Evolutionary conservation across 1,284 basidiomycete species (phyloP).

Genomic region (Tausonia pullulans): DNA sequence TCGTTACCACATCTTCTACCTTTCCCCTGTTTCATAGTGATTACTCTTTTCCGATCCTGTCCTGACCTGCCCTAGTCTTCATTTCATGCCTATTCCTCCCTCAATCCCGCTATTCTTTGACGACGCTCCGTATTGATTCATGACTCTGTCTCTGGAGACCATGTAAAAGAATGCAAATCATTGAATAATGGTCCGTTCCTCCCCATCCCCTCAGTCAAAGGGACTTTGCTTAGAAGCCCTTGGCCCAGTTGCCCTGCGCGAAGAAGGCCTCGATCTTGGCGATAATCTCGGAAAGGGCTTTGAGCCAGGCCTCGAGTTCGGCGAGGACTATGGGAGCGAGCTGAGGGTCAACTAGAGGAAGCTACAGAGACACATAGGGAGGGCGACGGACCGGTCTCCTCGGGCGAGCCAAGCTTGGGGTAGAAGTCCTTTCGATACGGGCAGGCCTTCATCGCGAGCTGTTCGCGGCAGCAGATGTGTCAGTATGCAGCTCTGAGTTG

Average conservation of each 20-base stretch:
- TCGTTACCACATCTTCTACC: not conserved
- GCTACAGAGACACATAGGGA: not conserved
- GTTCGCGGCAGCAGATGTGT: not conserved
- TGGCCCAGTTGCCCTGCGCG: conserved; percentile 19
- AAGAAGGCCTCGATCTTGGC: conserved; percentile 61
- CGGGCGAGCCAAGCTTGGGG: conserved; percentile 65
- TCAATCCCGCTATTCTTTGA: too few relatives aligned
- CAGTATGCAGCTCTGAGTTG: not conserved
- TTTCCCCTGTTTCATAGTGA: not conserved
- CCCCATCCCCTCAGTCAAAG: too few relatives aligned
- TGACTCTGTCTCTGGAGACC: too few relatives aligned
- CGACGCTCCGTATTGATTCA: too few relatives aligned
- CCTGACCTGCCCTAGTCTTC: not conserved
- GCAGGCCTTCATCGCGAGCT: conserved; percentile 95
- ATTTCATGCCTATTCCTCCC: too few relatives aligned
- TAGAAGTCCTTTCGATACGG: conserved; percentile 87
- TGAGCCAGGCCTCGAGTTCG: conserved; percentile 68
- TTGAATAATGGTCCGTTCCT: too few relatives aligned
- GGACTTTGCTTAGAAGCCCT: too few relatives aligned
- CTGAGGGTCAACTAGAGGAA: not conserved
- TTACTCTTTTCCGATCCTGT: not conserved
- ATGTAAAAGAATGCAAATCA: too few relatives aligned
- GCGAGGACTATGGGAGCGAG: conserved; percentile 44
- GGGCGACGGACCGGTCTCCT: conserved; percentile 32
- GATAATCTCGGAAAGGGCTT: conserved; percentile 60